These are phyloP conservation scores for Apiotrichum laibachii DNA, from an alignment of 1,284 basidiomycete species.

Conservation along the genomic window DNA sequence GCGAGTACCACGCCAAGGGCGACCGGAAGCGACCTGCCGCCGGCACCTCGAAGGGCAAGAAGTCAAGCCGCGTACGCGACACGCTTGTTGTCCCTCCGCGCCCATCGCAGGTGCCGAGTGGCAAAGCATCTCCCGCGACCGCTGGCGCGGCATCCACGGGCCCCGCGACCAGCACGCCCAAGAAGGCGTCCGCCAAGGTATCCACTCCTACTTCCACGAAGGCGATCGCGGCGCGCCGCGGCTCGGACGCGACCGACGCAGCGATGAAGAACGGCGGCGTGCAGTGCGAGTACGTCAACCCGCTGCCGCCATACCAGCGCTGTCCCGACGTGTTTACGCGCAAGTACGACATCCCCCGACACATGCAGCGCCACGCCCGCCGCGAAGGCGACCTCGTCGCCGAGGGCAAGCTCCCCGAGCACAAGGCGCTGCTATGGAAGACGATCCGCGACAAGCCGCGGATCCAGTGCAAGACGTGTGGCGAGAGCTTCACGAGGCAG, in stretches of 20 bases:
- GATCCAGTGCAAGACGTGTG: slow-evolving; percentile 39
- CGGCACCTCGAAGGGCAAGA: slow-evolving; percentile 17
- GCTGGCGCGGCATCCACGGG: not conserved
- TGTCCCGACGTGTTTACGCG: slow-evolving; percentile 48
- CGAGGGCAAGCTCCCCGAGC: slow-evolving; percentile 44
- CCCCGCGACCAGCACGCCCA: not conserved
- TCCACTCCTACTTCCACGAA: not conserved
- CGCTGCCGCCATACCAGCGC: slow-evolving; percentile 47
- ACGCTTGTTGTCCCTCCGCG: slow-evolving; percentile 15
- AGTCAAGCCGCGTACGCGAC: slow-evolving; percentile 12
- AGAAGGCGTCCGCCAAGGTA: slow-evolving; percentile 7
- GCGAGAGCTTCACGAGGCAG: slow-evolving; percentile 47
- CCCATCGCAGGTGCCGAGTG: too few species aligned
- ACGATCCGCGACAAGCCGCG: slow-evolving; percentile 48
- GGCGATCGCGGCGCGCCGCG: slow-evolving; percentile 1
- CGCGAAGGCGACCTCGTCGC: slow-evolving; percentile 47
- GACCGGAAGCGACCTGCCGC: slow-evolving; percentile 8
- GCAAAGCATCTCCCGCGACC: too few species aligned
- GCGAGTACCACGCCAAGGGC: slow-evolving; percentile 25
- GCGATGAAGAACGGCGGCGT: slow-evolving; percentile 30
- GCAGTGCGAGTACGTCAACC: slow-evolving; percentile 48
- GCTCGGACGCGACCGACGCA: slow-evolving; percentile 8
- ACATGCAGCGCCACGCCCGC: slow-evolving; percentile 48
- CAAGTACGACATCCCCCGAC: slow-evolving; percentile 49
- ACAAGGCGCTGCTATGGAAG: slow-evolving; percentile 47